phyloP scores from a whole-genome alignment of 2,329 filamentous ascomycete species.

The Orbilia ellipsospora region DNA sequence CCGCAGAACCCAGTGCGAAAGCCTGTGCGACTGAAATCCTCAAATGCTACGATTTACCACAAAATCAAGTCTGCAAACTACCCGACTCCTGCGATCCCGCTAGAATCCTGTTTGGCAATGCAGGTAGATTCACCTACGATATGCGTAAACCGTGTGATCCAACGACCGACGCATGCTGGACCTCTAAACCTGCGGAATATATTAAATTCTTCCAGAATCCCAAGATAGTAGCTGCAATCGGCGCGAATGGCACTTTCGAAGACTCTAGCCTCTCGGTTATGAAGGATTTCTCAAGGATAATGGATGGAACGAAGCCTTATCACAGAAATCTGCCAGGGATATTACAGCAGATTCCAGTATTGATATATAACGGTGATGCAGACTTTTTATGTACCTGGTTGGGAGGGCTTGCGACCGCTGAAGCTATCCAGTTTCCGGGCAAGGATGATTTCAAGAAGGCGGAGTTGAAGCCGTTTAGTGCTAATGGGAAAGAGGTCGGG shows the following conservation, averaged over 20 bases:
- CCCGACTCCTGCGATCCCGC: not conserved
- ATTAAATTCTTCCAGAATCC: constrained; percentile 80
- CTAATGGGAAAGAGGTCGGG: constrained; percentile 72
- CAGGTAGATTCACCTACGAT: constrained; percentile 93
- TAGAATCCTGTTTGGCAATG: constrained; percentile 61
- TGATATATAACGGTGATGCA: constrained; percentile 90
- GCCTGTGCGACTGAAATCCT: constrained; percentile 90
- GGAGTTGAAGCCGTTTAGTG: constrained; percentile 73
- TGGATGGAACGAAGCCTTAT: constrained; percentile 99
- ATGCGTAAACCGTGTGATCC: constrained; percentile 68
- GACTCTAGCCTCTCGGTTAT: constrained; percentile 99
- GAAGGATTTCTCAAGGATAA: constrained; percentile 95
- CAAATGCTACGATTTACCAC: constrained; percentile 83
- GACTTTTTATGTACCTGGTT: constrained; percentile 98
- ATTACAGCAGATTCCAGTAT: constrained; percentile 88
- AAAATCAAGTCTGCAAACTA: constrained; percentile 73
- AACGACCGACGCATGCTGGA: not conserved
- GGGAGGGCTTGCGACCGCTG: constrained; percentile 94
- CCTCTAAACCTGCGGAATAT: not conserved
- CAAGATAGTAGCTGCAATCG: constrained; percentile 84
- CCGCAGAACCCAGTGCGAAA: constrained; percentile 91
- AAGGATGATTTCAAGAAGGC: constrained; percentile 81
- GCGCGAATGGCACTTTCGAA: constrained; percentile 85
- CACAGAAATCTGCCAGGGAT: constrained; percentile 87
- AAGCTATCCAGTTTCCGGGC: constrained; percentile 91